Percentiles rank a stretch among this genome's conserved stretches.
Conservation (phyloP, 768 basidiomycete species). For the Boletus insuetus region DNA sequence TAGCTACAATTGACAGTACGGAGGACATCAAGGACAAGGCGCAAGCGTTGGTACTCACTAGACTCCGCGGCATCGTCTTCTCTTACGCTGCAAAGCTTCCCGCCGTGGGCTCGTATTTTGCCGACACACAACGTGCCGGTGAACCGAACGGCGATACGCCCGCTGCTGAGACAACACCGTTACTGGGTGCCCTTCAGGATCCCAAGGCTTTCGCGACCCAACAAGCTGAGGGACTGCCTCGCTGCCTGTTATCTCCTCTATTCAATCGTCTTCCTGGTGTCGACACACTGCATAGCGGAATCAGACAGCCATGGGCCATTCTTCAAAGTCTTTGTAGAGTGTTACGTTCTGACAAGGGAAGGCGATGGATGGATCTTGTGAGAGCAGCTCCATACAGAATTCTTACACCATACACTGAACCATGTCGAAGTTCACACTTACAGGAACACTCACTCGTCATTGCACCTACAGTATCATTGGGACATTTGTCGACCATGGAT, state of each 20-base stretch:
- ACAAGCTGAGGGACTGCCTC: slow-evolving; percentile 17
- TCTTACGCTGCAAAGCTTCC: slow-evolving; percentile 19
- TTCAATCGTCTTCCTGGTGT: slow-evolving; percentile 16
- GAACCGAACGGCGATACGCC: not conserved
- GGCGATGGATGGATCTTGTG: slow-evolving; percentile 23
- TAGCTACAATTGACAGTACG: not conserved
- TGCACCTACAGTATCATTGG: slow-evolving; percentile 39
- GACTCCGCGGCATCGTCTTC: slow-evolving; percentile 10
- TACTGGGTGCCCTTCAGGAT: slow-evolving; percentile 22
- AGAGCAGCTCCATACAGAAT: not conserved
- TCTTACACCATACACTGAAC: not conserved
- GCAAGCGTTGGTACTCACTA: slow-evolving; percentile 3
- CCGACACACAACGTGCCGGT: not conserved
- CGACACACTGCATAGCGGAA: slow-evolving; percentile 16
- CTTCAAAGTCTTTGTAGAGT: slow-evolving; percentile 15
- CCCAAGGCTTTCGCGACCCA: slow-evolving; percentile 21
- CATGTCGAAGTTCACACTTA: slow-evolving; percentile 12
- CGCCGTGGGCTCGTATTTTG: slow-evolving; percentile 22
- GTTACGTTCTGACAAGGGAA: slow-evolving; percentile 22
- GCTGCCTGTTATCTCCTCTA: slow-evolving; percentile 13
- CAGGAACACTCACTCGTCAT: slow-evolving; percentile 26
- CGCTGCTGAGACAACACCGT: slow-evolving; percentile 24
- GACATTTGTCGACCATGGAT: slow-evolving; percentile 52
- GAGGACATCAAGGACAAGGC: slow-evolving; percentile 5
- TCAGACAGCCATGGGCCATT: slow-evolving; percentile 2